These are phyloP conservation scores for Prunus mira DNA, from an alignment of 306 rosid species.

Conservation along the genomic window DNA sequence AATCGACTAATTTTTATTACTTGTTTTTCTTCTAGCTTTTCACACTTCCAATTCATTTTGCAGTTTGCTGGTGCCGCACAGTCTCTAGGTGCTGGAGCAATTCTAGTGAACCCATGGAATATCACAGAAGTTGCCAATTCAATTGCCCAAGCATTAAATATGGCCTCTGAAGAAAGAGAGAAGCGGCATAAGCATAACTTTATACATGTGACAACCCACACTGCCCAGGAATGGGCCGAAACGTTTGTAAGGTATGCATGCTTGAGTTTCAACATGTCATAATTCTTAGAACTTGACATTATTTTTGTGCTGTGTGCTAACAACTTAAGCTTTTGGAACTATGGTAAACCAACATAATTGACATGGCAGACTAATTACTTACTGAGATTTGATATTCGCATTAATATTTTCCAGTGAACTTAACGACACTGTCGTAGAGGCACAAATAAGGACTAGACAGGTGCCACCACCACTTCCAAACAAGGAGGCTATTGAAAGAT, in stretches of 20 bases:
- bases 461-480: slow-evolving; percentile 63
- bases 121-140: slow-evolving; percentile 82
- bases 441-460: slow-evolving; percentile 42
- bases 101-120: slow-evolving; percentile 95
- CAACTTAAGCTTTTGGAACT: neutral
- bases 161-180: slow-evolving; percentile 71
- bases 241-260: slow-evolving; percentile 79
- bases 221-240: slow-evolving; percentile 99
- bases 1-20: neutral
- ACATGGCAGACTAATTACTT: neutral
- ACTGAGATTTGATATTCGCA: slow-evolving; percentile 26
- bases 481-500: slow-evolving; percentile 49
- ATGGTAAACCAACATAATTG: neutral
- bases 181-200: slow-evolving; percentile 78
- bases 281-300: neutral
- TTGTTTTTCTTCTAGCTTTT: slow-evolving; percentile 8
- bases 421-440: slow-evolving; percentile 77
- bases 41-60: slow-evolving; percentile 25
- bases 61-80: slow-evolving; percentile 99
- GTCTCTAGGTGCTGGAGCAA: slow-evolving; percentile 95
- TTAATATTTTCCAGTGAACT: slow-evolving; percentile 58
- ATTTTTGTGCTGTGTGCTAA: neutral
- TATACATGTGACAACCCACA: slow-evolving; percentile 74
- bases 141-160: slow-evolving; percentile 67
- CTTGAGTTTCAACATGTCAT: neutral